Conservation (phyloP, 2,329 filamentous ascomycete genomes). For the Fusarium pseudonygamai region DNA sequence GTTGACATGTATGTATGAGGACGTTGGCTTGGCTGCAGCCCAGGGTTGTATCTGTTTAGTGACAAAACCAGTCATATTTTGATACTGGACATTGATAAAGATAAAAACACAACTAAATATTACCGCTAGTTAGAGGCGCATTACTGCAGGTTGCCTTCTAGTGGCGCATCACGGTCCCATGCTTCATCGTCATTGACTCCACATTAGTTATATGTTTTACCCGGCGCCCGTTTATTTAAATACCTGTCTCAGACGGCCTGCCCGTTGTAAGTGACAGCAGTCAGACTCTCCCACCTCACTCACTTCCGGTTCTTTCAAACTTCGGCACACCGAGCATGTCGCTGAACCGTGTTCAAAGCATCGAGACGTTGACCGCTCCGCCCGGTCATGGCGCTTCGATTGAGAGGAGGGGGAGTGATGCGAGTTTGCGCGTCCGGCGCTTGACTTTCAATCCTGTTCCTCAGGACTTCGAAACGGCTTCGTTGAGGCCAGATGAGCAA, state of each 20-base stretch:
- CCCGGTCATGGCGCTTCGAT: slow-evolving; percentile 38
- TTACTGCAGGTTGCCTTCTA: slow-evolving; percentile 11
- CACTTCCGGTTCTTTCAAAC: not conserved
- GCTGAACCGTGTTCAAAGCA: slow-evolving; percentile 61
- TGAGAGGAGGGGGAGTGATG: slow-evolving; percentile 54
- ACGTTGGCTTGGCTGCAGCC: slow-evolving; percentile 9
- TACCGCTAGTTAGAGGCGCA: slow-evolving; percentile 13
- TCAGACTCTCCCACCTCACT: not conserved
- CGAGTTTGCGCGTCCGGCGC: slow-evolving; percentile 58
- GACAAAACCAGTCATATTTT: slow-evolving; percentile 23
- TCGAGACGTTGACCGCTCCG: slow-evolving; percentile 58
- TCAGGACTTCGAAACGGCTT: slow-evolving; percentile 59
- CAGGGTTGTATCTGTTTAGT: slow-evolving; percentile 14
- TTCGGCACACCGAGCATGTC: slow-evolving; percentile 54
- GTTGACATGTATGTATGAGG: not conserved
- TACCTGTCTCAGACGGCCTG: not conserved
- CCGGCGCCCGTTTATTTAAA: slow-evolving; percentile 9
- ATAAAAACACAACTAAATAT: not conserved
- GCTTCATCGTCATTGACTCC: slow-evolving; percentile 31
- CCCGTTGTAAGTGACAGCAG: not conserved
- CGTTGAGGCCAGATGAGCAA: slow-evolving; percentile 50
- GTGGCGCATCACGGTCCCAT: slow-evolving; percentile 31
- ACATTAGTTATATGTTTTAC: not conserved
- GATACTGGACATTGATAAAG: not conserved
- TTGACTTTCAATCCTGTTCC: slow-evolving; percentile 66